These are phyloP conservation scores for Zymoseptoria tritici DNA, from an alignment of 2,329 filamentous ascomycete species.

Conservation along the genomic window DNA sequence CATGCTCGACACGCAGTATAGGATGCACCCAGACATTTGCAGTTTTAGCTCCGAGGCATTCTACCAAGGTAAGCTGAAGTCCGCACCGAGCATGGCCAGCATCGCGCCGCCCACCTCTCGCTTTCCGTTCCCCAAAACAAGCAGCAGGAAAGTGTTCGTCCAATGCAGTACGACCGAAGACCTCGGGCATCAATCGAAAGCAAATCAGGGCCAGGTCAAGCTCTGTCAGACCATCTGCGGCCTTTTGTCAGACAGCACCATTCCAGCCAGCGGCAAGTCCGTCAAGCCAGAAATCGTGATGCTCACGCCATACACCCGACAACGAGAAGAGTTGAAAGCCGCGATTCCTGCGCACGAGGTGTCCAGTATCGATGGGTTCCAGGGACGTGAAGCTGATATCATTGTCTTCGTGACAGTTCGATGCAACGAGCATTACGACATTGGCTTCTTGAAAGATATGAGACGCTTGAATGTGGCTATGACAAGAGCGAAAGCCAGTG, in stretches of 20 bases:
- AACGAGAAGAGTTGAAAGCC: background rate
- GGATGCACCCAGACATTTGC: constrained; percentile 4
- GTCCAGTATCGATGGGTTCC: constrained; percentile 3
- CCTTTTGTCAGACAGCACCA: background rate
- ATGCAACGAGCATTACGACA: constrained; percentile 1
- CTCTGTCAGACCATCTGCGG: background rate
- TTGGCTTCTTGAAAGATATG: constrained; percentile 74
- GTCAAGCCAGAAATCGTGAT: background rate
- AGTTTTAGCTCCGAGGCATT: constrained; percentile 2
- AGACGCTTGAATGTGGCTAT: constrained; percentile 37
- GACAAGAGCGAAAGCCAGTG: constrained; percentile 2
- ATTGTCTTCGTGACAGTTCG: constrained; percentile 3
- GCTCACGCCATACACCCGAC: constrained; percentile 2
- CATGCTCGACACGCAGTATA: constrained; percentile 6
- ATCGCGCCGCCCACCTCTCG: background rate
- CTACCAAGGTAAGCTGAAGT: background rate
- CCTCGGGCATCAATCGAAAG: constrained; percentile 3
- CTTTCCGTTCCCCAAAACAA: background rate
- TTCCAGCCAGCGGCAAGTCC: background rate
- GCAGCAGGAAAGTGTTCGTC: constrained; percentile 1
- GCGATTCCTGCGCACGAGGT: background rate
- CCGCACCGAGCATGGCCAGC: background rate
- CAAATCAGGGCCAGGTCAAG: constrained; percentile 1
- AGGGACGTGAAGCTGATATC: constrained; percentile 4
- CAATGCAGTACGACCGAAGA: constrained; percentile 1